Evolutionary conservation across 2,329 filamentous ascomycete genomes (phyloP), one percentile per base, ranked within the genome.

Genomic region (Clonostachys rhizophaga): DNA sequence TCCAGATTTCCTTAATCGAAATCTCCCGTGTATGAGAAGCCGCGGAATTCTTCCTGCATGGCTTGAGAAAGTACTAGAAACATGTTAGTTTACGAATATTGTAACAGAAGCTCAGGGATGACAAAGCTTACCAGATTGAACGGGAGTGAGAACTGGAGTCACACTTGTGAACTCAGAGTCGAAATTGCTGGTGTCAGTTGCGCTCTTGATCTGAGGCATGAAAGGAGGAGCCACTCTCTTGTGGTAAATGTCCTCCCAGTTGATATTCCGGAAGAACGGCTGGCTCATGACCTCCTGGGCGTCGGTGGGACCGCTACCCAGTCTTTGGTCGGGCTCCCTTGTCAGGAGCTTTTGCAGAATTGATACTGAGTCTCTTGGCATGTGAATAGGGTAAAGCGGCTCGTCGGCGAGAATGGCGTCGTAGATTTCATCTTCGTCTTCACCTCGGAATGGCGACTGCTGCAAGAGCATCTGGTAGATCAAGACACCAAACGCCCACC

Each of bases 381-480:
- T 99, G 68, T 96, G 91, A 54, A 99, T 97, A 11, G 94, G 94
- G 64, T 99, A 99, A 12, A 99, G 78, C 35, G 94, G 94, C 70
- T 99, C 94, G 63, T 99, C 94, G 8, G 92, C 91, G 40, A 99
- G 81, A 71, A 99, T 97, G 35, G 94, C 92, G 59, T 99, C 94
- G 73, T 99, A 99, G 53, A 99, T 99, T 70, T 99, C 94, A 64
- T 99, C 94, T 63, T 99, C 95, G 58, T 99, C 94, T 67, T 99
- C 95, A 60, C 94, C 94, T 58, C 94, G 87, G 87, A 99, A 99
- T 0, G 94, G 94, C 33, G 92, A 97, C 66, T 99, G 95, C 64
- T 99, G 95, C 43, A 99, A 82, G 48, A 99, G 86, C 95, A 99
- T 99, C 68, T 99, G 94, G 73, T 99, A 99, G 60, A 99, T 99